phyloP scores from a whole-genome alignment of 257 asterid genomes.

The Sherardia arvensis region DNA sequence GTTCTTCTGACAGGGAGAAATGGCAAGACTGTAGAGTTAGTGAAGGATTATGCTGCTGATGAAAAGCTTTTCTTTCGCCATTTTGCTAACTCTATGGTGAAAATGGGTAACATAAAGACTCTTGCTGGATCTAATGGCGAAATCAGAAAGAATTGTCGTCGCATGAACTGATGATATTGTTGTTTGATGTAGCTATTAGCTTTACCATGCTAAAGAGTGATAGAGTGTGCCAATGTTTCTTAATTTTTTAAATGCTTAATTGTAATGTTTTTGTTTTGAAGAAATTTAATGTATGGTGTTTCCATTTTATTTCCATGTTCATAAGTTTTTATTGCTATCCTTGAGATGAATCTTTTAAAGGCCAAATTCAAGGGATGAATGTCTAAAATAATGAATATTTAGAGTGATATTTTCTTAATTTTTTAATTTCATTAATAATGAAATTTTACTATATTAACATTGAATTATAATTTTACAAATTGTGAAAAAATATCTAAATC shows the following conservation, averaged over 20 bases:
- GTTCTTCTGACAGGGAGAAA: slow-evolving; percentile 51
- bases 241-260: background rate
- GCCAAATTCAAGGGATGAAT: too few relatives aligned
- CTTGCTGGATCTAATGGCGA: slow-evolving; percentile 49
- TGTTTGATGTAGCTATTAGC: background rate
- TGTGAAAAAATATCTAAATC: too few relatives aligned
- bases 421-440: too few relatives aligned
- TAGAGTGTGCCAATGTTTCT: background rate
- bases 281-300: background rate
- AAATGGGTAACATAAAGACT: slow-evolving; percentile 60
- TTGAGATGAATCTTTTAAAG: too few relatives aligned
- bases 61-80: slow-evolving; percentile 48
- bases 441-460: too few relatives aligned
- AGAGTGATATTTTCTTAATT: too few relatives aligned
- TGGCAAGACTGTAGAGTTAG: slow-evolving; percentile 28
- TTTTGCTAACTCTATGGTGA: slow-evolving; percentile 61
- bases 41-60: slow-evolving; percentile 48
- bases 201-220: background rate
- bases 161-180: slow-evolving; percentile 24
- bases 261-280: background rate
- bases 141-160: slow-evolving; percentile 59
- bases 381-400: too few relatives aligned
- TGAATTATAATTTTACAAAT: too few relatives aligned
- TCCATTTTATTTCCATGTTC: background rate
- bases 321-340: background rate